Conservation (phyloP, 257 asterid genomes). For the Penstemon barbatus region DNA sequence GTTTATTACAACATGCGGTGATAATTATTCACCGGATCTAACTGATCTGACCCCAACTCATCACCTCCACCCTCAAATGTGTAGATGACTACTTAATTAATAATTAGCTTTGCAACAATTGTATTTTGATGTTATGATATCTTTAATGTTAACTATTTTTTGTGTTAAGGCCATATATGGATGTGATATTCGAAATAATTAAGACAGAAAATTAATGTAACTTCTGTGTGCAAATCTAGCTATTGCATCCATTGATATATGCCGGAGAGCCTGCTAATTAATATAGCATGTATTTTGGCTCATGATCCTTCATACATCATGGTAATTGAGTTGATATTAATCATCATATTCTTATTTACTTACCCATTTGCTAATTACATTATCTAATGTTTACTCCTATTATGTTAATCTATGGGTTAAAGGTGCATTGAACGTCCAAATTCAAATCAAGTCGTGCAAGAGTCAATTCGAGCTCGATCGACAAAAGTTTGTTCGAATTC, state of each 20-base stretch:
- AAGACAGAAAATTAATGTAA: neutral
- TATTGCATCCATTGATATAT: too few relatives aligned
- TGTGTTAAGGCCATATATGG: constrained; percentile 17
- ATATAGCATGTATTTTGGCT: neutral
- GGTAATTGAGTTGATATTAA: neutral
- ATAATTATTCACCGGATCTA: constrained; percentile 27
- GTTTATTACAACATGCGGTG: constrained; percentile 14
- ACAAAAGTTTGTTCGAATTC: too few relatives aligned
- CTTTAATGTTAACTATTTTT: neutral
- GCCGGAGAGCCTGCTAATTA: too few relatives aligned
- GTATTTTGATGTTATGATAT: neutral
- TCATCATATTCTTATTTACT: neutral
- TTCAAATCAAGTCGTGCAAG: too few relatives aligned
- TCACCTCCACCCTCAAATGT: constrained; percentile 43
- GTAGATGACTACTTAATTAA: constrained; percentile 31
- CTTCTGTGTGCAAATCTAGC: neutral
- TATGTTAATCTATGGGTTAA: too few relatives aligned
- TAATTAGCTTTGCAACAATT: neutral
- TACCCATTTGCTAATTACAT: neutral
- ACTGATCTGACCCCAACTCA: constrained; percentile 26
- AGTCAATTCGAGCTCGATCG: too few relatives aligned
- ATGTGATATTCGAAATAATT: constrained; percentile 9
- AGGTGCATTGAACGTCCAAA: too few relatives aligned
- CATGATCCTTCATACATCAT: neutral
- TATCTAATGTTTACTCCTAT: too few relatives aligned